These are phyloP conservation scores for Colletotrichum destructivum DNA, from an alignment of 2,329 filamentous ascomycete species.

Conservation along the genomic window DNA sequence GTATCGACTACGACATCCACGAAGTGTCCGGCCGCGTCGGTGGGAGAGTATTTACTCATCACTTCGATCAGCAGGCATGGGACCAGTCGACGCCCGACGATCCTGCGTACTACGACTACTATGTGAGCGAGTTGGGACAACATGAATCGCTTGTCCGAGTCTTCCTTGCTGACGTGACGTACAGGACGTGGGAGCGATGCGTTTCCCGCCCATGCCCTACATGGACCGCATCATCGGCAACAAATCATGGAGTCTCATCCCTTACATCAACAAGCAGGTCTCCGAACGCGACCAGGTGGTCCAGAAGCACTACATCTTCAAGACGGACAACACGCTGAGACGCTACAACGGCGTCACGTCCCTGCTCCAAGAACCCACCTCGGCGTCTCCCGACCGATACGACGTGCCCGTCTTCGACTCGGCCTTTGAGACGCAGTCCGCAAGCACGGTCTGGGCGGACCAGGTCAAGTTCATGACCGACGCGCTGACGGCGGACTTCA, in stretches of 20 bases:
- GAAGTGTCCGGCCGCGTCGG: conserved; percentile 54
- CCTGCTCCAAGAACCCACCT: conserved; percentile 24
- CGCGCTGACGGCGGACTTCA: conserved; percentile 41
- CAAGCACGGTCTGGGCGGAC: conserved; percentile 28
- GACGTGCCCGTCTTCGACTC: conserved; percentile 41
- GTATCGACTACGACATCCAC: conserved; percentile 55
- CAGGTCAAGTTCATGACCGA: conserved; percentile 34
- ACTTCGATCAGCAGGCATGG: conserved; percentile 48
- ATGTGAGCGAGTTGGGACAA: conserved; percentile 38
- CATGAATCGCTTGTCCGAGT: neutral
- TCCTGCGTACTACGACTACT: conserved; percentile 51
- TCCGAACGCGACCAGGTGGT: conserved; percentile 38
- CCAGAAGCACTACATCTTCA: conserved; percentile 44
- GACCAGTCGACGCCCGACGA: conserved; percentile 42
- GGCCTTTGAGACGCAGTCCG: conserved; percentile 38
- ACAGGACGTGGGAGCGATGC: conserved; percentile 58
- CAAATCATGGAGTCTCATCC: conserved; percentile 44
- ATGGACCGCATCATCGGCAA: conserved; percentile 48
- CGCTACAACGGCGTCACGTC: conserved; percentile 43
- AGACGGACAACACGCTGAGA: conserved; percentile 44
- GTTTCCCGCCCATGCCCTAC: conserved; percentile 54
- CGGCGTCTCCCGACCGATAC: conserved; percentile 34
- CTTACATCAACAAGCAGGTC: conserved; percentile 44
- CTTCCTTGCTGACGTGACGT: neutral
- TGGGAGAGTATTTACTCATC: conserved; percentile 55